Base-by-base conservation (phyloP, 495 filamentous ascomycete species). In the Parachaetomium inaequale region DNA sequence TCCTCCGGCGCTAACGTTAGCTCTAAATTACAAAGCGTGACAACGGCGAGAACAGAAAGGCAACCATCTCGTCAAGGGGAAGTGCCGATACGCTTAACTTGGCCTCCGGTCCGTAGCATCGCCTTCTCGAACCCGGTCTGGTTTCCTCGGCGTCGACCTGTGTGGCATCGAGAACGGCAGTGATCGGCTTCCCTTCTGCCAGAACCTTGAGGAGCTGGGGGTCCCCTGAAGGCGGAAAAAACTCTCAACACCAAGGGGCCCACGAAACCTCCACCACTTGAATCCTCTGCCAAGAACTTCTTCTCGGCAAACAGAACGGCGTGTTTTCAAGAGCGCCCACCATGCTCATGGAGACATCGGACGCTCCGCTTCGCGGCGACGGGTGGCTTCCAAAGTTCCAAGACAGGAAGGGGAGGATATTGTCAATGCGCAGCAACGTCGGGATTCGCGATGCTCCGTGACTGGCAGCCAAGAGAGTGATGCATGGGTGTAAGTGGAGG, bases 161-260 rank as follows among this genome's bases (percentile, higher is more conserved):
- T 17, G 42, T 6, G n/a, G n/a, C n/a, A 21, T n/a, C 42, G 2
- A 19, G 3, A 4, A 46, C 42, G 42, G 42, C 42, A 46, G 42
- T 46, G 42, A 46, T 46, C 42, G 19, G 42, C 36, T 40, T 46
- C 42, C 2, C 11, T 21, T 26, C 42, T 45, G 2, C 8, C 45
- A 26, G 45, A 26, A 8, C 40, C 40, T n/a, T 4, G 40, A 7
- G 38, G n/a, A 6, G 4, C n/a, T 8, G 3, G 40, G n/a, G 40
- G n/a, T 43, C n/a, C n/a, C 17, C 15, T 7, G 45, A 21, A 51
- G 31, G 14, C 4, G 47, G 29, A 14, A 31, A 51, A 51, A 31
- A n/a, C 15, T 26, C 47, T 51, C 47, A 51, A 51, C 47, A n/a
- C 26, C 28, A 31, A 31, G 47, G n/a, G n/a, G 45, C n/a, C 47